These are phyloP conservation scores for Aspergillus transmontanensis DNA, from an alignment of 2,329 filamentous ascomycete species.

Conservation along the genomic window DNA sequence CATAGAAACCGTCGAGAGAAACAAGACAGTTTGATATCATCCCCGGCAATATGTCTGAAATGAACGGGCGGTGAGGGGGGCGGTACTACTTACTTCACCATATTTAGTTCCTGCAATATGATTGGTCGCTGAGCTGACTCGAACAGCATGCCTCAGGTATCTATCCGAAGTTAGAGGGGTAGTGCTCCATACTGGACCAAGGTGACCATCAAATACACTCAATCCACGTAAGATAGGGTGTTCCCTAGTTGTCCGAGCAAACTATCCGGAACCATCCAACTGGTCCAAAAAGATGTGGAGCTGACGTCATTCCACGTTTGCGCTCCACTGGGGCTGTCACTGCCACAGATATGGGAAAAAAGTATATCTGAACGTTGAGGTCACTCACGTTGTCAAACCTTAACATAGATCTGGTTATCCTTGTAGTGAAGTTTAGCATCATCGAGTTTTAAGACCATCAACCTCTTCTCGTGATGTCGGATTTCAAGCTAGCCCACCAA, in stretches of 20 bases:
- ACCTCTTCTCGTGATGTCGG: constrained; percentile 2
- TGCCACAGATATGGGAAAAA: neutral
- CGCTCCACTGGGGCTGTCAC: neutral
- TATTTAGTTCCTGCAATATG: neutral
- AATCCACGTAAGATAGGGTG: neutral
- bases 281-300: too few relatives aligned
- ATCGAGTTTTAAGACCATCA: too few relatives aligned
- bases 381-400: neutral
- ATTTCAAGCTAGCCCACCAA: constrained; percentile 14
- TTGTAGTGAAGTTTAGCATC: neutral
- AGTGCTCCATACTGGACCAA: too few relatives aligned
- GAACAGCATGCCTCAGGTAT: neutral
- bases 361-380: neutral
- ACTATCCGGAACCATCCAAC: neutral
- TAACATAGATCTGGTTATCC: neutral
- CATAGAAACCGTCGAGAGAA: neutral
- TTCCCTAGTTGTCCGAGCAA: neutral
- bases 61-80: constrained; percentile 13
- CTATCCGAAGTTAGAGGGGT: neutral
- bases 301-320: neutral
- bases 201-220: too few relatives aligned
- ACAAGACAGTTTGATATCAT: constrained; percentile 1
- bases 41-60: neutral
- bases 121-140: neutral
- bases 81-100: neutral